Evolutionary conservation across 2,329 filamentous ascomycete species (phyloP).

Genomic region (Colletotrichum higginsianum): DNA sequence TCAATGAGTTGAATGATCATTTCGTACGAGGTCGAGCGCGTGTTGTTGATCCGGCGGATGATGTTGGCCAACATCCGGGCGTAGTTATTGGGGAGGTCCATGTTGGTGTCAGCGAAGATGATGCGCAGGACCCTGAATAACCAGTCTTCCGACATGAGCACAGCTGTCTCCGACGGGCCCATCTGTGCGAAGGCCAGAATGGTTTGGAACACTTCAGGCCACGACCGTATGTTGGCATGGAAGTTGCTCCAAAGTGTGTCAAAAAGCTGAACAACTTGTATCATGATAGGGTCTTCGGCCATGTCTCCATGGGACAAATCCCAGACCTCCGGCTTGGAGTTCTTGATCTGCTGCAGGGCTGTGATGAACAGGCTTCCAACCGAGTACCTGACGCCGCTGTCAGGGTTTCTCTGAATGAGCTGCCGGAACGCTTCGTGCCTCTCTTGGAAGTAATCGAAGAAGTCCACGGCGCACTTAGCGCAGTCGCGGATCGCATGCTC

Average conservation of each 20-base stretch:
- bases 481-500: constrained; percentile 65
- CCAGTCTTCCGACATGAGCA: constrained; percentile 74
- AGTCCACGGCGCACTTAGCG: constrained; percentile 69
- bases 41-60: constrained; percentile 62
- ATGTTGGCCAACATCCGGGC: constrained; percentile 67
- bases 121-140: constrained; percentile 72
- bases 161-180: constrained; percentile 69
- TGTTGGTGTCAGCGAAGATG: constrained; percentile 70
- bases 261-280: constrained; percentile 55
- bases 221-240: constrained; percentile 74
- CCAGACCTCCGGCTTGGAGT: constrained; percentile 63
- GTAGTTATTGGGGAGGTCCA: constrained; percentile 70
- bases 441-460: constrained; percentile 73
- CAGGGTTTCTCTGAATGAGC: constrained; percentile 74
- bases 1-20: constrained; percentile 66
- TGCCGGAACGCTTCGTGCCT: constrained; percentile 73
- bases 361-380: constrained; percentile 66
- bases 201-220: constrained; percentile 84
- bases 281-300: constrained; percentile 35
- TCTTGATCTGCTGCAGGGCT: constrained; percentile 68
- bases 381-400: constrained; percentile 68
- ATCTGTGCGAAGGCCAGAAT: constrained; percentile 76
- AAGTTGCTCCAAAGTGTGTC: constrained; percentile 74
- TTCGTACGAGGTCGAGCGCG: constrained; percentile 68
- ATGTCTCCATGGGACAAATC: constrained; percentile 50